Conservation (phyloP, 768 basidiomycete genomes). For the Asterophora parasitica region DNA sequence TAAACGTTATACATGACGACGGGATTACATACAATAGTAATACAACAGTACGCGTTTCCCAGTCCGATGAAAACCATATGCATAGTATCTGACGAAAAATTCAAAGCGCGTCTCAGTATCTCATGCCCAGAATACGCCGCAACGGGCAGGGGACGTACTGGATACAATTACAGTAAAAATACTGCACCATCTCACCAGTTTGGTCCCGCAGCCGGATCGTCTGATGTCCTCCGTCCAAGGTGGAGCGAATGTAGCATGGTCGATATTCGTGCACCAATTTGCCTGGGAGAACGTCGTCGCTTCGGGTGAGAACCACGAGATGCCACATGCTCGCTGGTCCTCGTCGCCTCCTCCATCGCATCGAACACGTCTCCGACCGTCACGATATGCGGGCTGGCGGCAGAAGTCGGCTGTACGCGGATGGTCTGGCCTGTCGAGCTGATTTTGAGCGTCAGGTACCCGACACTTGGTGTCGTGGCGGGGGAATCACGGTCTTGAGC, state of each 20-base stretch:
- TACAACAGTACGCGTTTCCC: too few species aligned
- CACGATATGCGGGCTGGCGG: background rate
- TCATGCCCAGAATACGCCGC: too few species aligned
- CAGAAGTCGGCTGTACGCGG: background rate
- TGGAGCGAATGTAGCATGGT: background rate
- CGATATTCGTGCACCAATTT: background rate
- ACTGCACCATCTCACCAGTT: background rate
- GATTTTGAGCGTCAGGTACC: slow-evolving; percentile 1
- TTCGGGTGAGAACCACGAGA: background rate
- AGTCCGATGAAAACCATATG: too few species aligned
- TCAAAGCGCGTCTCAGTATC: too few species aligned
- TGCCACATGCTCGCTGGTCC: background rate
- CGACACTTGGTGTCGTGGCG: slow-evolving; percentile 4
- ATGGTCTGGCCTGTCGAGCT: background rate
- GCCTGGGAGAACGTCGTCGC: background rate
- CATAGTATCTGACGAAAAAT: too few species aligned
- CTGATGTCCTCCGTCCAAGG: background rate
- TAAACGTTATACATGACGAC: too few species aligned
- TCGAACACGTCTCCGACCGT: slow-evolving; percentile 4
- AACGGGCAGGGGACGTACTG: too few species aligned
- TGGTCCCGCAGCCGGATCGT: background rate
- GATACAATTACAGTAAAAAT: too few species aligned
- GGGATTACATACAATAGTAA: too few species aligned
- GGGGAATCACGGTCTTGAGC: background rate
- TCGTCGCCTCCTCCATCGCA: background rate